Percentiles rank a stretch among this genome's conserved stretches.
These are phyloP conservation scores for Xylaria multiplex DNA, from an alignment of 2,329 filamentous ascomycete genomes.

Conservation along the genomic window DNA sequence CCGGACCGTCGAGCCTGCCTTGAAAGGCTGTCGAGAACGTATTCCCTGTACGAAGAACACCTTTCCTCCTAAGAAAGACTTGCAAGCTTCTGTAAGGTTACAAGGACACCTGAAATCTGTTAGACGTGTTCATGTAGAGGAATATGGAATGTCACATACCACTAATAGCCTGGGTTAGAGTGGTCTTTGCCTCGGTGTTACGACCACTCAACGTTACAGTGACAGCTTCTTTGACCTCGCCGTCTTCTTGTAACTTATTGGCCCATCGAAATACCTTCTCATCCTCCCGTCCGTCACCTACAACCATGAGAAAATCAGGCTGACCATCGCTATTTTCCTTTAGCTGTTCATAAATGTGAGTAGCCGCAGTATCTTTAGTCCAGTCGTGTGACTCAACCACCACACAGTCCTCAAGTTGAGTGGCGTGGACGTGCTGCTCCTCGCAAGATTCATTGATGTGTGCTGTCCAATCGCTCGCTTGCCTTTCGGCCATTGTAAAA, in stretches of 20 bases:
- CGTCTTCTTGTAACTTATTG: constrained; percentile 73
- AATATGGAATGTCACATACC: constrained; percentile 66
- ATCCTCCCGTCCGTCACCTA: constrained; percentile 91
- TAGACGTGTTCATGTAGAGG: constrained; percentile 9
- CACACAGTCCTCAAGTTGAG: constrained; percentile 81
- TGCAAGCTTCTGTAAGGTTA: constrained; percentile 63
- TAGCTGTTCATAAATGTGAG: constrained; percentile 73
- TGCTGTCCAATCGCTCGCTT: constrained; percentile 88
- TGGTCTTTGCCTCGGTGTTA: constrained; percentile 87
- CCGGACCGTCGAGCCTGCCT: constrained; percentile 28
- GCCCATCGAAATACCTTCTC: constrained; percentile 96
- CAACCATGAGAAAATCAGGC: constrained; percentile 87
- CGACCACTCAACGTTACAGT: constrained; percentile 88
- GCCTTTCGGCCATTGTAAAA: constrained; percentile 75
- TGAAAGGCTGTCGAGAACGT: constrained; percentile 35
- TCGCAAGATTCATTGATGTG: constrained; percentile 96
- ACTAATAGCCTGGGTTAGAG: constrained; percentile 89
- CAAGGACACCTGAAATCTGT: constrained; percentile 56
- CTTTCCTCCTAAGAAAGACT: constrained; percentile 50
- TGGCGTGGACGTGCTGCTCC: constrained; percentile 82
- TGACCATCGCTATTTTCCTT: constrained; percentile 54
- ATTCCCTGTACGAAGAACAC: constrained; percentile 25
- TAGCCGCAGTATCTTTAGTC: constrained; percentile 86
- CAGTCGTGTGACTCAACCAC: constrained; percentile 86
- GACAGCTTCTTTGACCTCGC: constrained; percentile 73